Evolutionary conservation across 257 asterid genomes (phyloP), one percentile per base, ranked within the genome.

Genomic region (Anisodus acutangulus): DNA sequence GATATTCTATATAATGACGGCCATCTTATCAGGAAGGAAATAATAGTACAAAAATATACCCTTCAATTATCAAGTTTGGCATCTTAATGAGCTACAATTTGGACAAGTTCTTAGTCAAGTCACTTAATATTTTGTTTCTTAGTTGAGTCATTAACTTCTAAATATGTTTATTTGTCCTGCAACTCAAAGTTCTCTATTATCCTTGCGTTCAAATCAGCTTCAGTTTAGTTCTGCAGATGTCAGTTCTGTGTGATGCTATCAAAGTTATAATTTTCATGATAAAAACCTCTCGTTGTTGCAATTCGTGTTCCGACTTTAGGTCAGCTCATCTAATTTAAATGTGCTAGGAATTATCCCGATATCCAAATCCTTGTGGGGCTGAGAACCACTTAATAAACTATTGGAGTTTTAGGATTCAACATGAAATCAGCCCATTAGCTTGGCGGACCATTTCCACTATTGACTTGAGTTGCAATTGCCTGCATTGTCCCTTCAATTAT

Each of bases 391-490:
- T 74, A 13, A 51, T 41, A 5, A 76, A 51, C 81, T 12, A 12
- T 49, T 49, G 62, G 9, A 51, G 81, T 13, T 74, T 74, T 74
- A 10, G 60, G 62, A 74, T 74, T 74, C 43, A 74, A 22, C 62
- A 74, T 26, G 80, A 74, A 74, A 8, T 45, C 39, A 22, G 12
- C 12, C 45, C 62, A 74, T 74, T 74, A 47, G 59, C 19, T 74
- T 74, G 60, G 43, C 2, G 19, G 22, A 49, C 60, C 37, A 74
- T 19, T 45, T 72, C 6, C 7, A 16, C 12, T 51, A 6, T 76
- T 51, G 45, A 76, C 45, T 47, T 76, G 62, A 1, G 62, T 51
- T 70, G 16, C 37, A 43, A 5, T n/a, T 70, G 79, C 63, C 63
- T 49, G 62, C 45, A 51, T 51, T 49, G 12, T 76, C 60, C 45